Conservation (phyloP, 2,329 filamentous ascomycete genomes). For the Zymoseptoria pseudotritici region DNA sequence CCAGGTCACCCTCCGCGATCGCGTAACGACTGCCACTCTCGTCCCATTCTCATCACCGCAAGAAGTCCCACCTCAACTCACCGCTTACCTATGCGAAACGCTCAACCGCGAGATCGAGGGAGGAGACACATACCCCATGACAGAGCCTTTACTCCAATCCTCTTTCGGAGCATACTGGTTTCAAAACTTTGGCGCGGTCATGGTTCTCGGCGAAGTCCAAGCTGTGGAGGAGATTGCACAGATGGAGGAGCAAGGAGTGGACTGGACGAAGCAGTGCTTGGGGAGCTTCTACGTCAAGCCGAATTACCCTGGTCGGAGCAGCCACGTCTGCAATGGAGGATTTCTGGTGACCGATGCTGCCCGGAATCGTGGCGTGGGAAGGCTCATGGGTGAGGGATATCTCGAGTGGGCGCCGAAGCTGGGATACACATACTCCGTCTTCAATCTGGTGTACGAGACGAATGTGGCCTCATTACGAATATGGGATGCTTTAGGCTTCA, state of each 20-base stretch:
- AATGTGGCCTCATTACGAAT: constrained; percentile 85
- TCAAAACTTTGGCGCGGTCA: constrained; percentile 79
- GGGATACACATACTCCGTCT: constrained; percentile 85
- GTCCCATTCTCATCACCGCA: constrained; percentile 72
- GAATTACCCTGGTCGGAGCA: constrained; percentile 85
- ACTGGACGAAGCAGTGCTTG: constrained; percentile 75
- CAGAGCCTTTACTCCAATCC: constrained; percentile 64
- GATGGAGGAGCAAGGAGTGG: constrained; percentile 41
- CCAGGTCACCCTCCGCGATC: constrained; percentile 74
- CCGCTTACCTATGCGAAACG: constrained; percentile 73
- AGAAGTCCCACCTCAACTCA: constrained; percentile 67
- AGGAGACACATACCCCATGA: constrained; percentile 87
- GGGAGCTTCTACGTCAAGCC: constrained; percentile 93
- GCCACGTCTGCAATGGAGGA: constrained; percentile 70
- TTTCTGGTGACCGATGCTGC: constrained; percentile 44
- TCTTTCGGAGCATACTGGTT: constrained; percentile 83
- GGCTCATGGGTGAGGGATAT: constrained; percentile 46
- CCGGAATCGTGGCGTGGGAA: constrained; percentile 43
- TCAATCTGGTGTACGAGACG: constrained; percentile 91
- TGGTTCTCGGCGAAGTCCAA: constrained; percentile 71
- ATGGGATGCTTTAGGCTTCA: constrained; percentile 88
- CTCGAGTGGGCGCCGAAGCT: constrained; percentile 47
- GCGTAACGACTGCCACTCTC: constrained; percentile 74
- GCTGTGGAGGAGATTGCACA: constrained; percentile 46
- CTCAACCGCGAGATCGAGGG: constrained; percentile 86